Base-by-base conservation (phyloP, 2,329 filamentous ascomycete genomes). In the Pseudogymnoascus sp. region DNA sequence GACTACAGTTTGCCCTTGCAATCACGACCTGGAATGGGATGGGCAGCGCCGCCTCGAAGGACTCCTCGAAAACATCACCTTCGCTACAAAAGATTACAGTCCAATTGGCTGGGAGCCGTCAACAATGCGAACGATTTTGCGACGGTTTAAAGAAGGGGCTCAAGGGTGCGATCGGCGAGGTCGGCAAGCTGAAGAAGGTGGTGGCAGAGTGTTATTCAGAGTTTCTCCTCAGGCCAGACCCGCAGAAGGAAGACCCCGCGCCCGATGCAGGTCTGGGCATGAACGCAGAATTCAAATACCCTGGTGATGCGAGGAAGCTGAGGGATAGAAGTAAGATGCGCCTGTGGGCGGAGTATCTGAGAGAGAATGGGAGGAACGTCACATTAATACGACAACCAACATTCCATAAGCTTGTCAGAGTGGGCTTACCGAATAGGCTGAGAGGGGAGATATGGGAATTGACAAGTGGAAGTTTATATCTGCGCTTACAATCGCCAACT, bases 311-410 rank as follows among this genome's bases (percentile, higher is more conserved):
- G 37, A 90, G 92, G 71, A 97, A 97, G 75, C 81, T 97, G 63
- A 84, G 94, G 67, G 94, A 99, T 73, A 83, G 91, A 62, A 96
- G 93, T 70, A 99, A 99, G 78, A 97, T 99, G 89, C 83, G 94
- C 50, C 77, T 99, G 39, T 99, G 94, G 94, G 91, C 90, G 62
- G 94, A 99, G 75, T 99, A 99, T 73, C 80, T 99, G 63, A 83
- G 90, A 72, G 94, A 97, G 72, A 97, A 97, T 71, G 94, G 94
- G 58, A 86, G 94, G 62, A 97, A 96, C 74, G 84, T 89, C 60
- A 97, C 92, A 1, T 77, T 99, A 59, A 88, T 99, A 62, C 89
- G 94, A 62, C 94, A 99, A 72, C 93, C 94, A 3, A 97, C 94
- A 25, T 97, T 97, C 69, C 94, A 97, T 76, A 97, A 97, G 74